Evolutionary conservation across 208 protist species (phyloP).

Genomic region (Endotrypanum monterogeii): DNA sequence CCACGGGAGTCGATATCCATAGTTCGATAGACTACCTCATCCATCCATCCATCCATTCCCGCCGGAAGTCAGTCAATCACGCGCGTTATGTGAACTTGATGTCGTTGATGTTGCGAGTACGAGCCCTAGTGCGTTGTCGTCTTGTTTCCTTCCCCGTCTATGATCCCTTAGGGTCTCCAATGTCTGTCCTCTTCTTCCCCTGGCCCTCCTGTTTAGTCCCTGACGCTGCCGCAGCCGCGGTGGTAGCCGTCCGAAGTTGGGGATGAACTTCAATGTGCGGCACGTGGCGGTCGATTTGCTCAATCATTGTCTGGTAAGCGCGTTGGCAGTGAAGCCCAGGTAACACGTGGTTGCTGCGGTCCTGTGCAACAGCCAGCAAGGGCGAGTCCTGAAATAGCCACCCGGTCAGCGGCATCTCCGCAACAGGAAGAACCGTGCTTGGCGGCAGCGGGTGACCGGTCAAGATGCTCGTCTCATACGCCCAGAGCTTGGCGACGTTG

Average conservation of each 20-base stretch:
- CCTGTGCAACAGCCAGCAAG: slow-evolving; percentile 71
- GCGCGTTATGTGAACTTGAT: too few relatives aligned
- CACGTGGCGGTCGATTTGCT: slow-evolving; percentile 77
- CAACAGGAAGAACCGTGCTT: slow-evolving; percentile 65
- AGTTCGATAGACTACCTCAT: too few relatives aligned
- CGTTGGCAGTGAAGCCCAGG: slow-evolving; percentile 70
- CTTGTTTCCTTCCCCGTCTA: neutral
- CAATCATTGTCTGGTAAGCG: slow-evolving; percentile 59
- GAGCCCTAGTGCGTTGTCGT: too few relatives aligned
- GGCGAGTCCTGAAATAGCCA: slow-evolving; percentile 86
- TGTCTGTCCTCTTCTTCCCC: slow-evolving; percentile 13
- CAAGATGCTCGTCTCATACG: slow-evolving; percentile 91
- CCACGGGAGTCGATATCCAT: too few relatives aligned
- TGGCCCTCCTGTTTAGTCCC: neutral
- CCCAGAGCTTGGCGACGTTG: slow-evolving; percentile 99
- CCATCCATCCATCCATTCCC: too few relatives aligned
- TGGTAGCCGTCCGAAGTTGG: slow-evolving; percentile 7
- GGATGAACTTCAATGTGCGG: slow-evolving; percentile 55
- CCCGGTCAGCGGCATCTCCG: slow-evolving; percentile 69
- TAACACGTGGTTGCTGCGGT: slow-evolving; percentile 69
- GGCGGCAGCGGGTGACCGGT: slow-evolving; percentile 68
- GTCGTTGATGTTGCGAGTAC: too few relatives aligned
- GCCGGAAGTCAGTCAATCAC: too few relatives aligned
- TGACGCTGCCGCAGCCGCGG: neutral
- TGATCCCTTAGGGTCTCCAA: neutral